Base-by-base conservation (phyloP, 306 rosid genomes). In the Malus asiatica region DNA sequence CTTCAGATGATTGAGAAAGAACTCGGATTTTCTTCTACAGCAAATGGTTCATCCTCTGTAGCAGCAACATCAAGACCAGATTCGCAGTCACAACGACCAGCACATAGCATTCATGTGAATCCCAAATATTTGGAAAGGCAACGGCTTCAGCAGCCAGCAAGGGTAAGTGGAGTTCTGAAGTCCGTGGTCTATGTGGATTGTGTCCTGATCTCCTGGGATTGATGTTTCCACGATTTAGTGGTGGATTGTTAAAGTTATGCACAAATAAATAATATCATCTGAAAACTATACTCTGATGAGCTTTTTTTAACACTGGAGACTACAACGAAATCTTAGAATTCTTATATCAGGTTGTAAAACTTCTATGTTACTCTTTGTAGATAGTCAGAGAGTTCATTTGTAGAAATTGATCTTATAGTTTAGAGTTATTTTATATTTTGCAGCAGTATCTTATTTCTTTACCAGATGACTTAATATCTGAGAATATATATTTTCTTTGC, bases 51-150 rank as follows among this genome's bases (percentile, higher is more conserved):
- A 15, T 78, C 97, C 57, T 83, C 93, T 27, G 79, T 70, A 59
- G 71, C 85, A 40, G 30, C 89, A 51, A 71, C 89, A 23, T 76
- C 88, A 42, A 93, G 84, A 89, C 90, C 85, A 62, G 93, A 91
- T 86, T 82, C 92, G 3, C 92, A 83, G 86, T 77, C 98, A 33
- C 93, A 83, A 70, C 89, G 89, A 23, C 97, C 88, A 3, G 86
- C 91, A 25, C 97, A 91, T 68, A 87, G 97, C 77, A 91, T 93
- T 81, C 98, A 93, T 78, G 97, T 93, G 68, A 91, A 93, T 85
- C 98, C 98, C 79, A 91, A 91, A 82, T 93, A 91, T 85, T 82
- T 93, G 74, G 98, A 93, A 82, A 88, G 91, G 73, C 98, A 93
- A 79, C 91, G 91, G 52, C 90, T 93, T 80, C 96, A 91, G 88